Percentiles rank a stretch among this genome's conserved stretches.
These are phyloP conservation scores for Blastobotrys illinoisensis DNA, from an alignment of 1,139 yeast genomes.

Conservation along the genomic window DNA sequence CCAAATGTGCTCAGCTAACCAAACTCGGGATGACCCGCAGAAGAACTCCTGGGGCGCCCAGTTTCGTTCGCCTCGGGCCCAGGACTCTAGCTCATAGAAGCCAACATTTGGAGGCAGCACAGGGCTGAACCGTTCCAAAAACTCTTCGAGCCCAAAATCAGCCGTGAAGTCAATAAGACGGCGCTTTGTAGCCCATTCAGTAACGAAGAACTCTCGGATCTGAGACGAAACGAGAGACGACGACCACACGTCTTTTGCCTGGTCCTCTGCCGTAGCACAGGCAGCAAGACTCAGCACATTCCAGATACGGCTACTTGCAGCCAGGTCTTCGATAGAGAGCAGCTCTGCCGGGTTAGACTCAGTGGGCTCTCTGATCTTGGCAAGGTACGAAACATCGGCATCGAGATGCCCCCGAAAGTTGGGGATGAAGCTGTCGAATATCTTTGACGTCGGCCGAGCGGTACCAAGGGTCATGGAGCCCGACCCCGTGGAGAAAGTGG, in stretches of 20 bases:
- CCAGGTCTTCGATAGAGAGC: slow-evolving; percentile 21
- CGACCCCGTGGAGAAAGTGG: slow-evolving; percentile 1
- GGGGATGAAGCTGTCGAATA: slow-evolving; percentile 11
- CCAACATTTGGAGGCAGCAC: slow-evolving; percentile 32
- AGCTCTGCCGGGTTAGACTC: slow-evolving; percentile 17
- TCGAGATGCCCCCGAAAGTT: slow-evolving; percentile 21
- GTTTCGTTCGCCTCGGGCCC: slow-evolving; percentile 35
- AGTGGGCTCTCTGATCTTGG: slow-evolving; percentile 8
- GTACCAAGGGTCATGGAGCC: slow-evolving; percentile 1
- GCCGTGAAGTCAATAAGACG: slow-evolving; percentile 34
- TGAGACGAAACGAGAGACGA: slow-evolving; percentile 34
- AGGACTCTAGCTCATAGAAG: slow-evolving; percentile 29
- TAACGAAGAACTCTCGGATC: slow-evolving; percentile 31
- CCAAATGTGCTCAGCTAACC: slow-evolving; percentile 37
- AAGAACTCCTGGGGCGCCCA: slow-evolving; percentile 34
- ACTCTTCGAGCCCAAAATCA: slow-evolving; percentile 37
- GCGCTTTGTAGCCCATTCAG: slow-evolving; percentile 37
- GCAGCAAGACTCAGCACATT: slow-evolving; percentile 31
- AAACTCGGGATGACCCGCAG: slow-evolving; percentile 33
- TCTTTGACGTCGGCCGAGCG: background rate
- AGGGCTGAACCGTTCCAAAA: slow-evolving; percentile 31
- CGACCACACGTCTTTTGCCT: slow-evolving; percentile 32
- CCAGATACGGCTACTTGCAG: slow-evolving; percentile 34
- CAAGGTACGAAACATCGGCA: slow-evolving; percentile 23
- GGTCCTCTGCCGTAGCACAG: slow-evolving; percentile 24